Evolutionary conservation across 208 protist genomes (phyloP).

Genomic region (Angomonas deanei): DNA sequence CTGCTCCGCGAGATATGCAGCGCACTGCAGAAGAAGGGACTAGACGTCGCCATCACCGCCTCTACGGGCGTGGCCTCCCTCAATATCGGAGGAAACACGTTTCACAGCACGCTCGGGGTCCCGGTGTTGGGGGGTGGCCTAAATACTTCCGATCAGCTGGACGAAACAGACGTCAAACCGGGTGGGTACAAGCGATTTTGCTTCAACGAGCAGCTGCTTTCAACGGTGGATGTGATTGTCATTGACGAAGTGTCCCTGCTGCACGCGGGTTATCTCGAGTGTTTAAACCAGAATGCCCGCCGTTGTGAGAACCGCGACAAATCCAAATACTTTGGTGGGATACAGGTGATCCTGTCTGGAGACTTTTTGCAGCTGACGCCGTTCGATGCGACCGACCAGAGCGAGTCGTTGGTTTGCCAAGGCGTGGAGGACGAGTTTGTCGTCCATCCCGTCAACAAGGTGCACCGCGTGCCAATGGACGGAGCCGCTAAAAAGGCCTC

Average conservation of each 20-base stretch:
- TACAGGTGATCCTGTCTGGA: slow-evolving; percentile 78
- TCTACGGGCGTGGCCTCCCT: slow-evolving; percentile 67
- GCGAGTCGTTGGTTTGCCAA: background rate
- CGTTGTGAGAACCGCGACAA: slow-evolving; percentile 11
- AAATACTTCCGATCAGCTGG: background rate
- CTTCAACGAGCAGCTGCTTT: slow-evolving; percentile 19
- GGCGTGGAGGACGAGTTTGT: background rate
- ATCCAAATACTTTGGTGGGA: slow-evolving; percentile 65
- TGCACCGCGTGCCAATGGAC: too few relatives aligned
- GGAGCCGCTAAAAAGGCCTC: too few relatives aligned
- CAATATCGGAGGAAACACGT: slow-evolving; percentile 64
- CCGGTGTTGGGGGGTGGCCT: slow-evolving; percentile 14
- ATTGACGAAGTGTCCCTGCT: slow-evolving; percentile 82
- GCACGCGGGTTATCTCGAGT: slow-evolving; percentile 47
- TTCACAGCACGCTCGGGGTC: slow-evolving; percentile 69
- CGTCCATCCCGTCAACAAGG: background rate
- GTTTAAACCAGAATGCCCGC: slow-evolving; percentile 35
- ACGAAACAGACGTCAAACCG: background rate
- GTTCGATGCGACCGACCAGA: slow-evolving; percentile 1
- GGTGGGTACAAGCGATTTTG: background rate
- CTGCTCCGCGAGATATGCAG: slow-evolving; percentile 32
- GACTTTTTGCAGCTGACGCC: slow-evolving; percentile 83
- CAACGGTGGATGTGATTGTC: slow-evolving; percentile 48
- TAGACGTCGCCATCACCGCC: slow-evolving; percentile 48
- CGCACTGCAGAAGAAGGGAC: slow-evolving; percentile 12